Conservation (phyloP, 2,329 filamentous ascomycete genomes). For the Aspergillus amoenus region DNA sequence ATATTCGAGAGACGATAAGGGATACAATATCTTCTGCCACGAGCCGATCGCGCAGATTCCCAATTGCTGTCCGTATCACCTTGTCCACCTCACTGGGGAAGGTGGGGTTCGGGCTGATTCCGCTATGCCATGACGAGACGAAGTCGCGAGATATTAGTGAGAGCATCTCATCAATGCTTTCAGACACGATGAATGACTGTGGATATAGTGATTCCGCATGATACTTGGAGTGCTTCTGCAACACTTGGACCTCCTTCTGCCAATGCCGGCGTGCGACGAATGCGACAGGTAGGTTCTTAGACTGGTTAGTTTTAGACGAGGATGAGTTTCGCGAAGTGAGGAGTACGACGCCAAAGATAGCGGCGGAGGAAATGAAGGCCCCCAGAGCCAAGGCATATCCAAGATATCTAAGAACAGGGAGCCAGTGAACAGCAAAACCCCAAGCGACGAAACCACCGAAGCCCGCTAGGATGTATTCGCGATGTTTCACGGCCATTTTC, state of each 20-base stretch:
- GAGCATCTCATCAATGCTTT: conserved; percentile 76
- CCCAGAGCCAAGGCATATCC: conserved; percentile 81
- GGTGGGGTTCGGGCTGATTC: conserved; percentile 75
- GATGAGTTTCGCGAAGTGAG: conserved; percentile 51
- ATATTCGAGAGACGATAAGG: conserved; percentile 73
- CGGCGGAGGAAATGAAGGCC: conserved; percentile 53
- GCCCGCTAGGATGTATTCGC: conserved; percentile 44
- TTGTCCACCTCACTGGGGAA: conserved; percentile 88
- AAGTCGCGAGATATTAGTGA: conserved; percentile 78
- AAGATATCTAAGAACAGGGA: conserved; percentile 78
- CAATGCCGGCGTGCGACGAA: conserved; percentile 67
- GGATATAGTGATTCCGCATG: conserved; percentile 69
- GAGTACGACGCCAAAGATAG: conserved; percentile 60
- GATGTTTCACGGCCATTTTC: conserved; percentile 49
- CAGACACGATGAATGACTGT: conserved; percentile 73
- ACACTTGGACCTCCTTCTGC: conserved; percentile 66
- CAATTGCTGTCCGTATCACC: conserved; percentile 70
- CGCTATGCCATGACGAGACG: conserved; percentile 81
- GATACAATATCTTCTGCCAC: conserved; percentile 79
- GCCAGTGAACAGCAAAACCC: conserved; percentile 80
- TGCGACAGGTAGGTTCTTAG: conserved; percentile 45
- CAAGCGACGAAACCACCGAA: conserved; percentile 68
- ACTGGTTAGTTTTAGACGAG: conserved; percentile 44
- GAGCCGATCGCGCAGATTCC: conserved; percentile 69
- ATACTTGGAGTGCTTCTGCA: conserved; percentile 68